Evolutionary conservation across 305 asterid genomes (phyloP).

Genomic region (Fraxinus velutina): DNA sequence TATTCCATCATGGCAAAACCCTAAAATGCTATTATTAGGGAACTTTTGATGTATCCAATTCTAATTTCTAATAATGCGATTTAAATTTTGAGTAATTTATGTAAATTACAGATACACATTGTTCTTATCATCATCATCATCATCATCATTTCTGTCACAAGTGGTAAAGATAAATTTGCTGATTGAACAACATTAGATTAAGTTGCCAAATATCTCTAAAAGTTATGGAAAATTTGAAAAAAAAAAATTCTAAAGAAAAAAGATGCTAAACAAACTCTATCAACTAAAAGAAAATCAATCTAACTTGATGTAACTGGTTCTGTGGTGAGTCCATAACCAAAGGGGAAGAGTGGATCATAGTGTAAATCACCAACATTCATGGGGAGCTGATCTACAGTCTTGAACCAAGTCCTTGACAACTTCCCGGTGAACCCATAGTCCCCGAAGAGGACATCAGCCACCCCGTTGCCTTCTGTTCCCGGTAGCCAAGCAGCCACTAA

Average conservation of each 20-base stretch:
- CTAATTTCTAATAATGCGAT: too few species aligned
- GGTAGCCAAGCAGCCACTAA: slow-evolving; percentile 72
- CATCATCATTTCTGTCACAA: too few species aligned
- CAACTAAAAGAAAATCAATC: background rate
- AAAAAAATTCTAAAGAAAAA: background rate
- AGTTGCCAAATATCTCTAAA: too few species aligned
- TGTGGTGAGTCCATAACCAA: slow-evolving; percentile 57
- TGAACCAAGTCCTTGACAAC: slow-evolving; percentile 56
- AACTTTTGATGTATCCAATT: too few species aligned
- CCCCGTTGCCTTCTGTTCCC: slow-evolving; percentile 59
- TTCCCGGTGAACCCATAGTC: slow-evolving; percentile 54
- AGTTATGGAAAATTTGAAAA: too few species aligned
- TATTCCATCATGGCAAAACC: too few species aligned
- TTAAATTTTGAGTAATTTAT: too few species aligned
- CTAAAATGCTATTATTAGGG: too few species aligned
- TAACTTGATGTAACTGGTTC: background rate
- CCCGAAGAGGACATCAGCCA: slow-evolving; percentile 59
- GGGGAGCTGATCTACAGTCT: slow-evolving; percentile 52
- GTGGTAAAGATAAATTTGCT: too few species aligned
- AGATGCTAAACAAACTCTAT: background rate
- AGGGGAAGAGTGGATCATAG: slow-evolving; percentile 63
- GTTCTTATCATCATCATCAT: too few species aligned
- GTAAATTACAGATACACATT: too few species aligned
- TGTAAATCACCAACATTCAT: slow-evolving; percentile 54
- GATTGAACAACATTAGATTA: too few species aligned